Conservation (phyloP, 257 asterid species). For the Mitragyna speciosa region DNA sequence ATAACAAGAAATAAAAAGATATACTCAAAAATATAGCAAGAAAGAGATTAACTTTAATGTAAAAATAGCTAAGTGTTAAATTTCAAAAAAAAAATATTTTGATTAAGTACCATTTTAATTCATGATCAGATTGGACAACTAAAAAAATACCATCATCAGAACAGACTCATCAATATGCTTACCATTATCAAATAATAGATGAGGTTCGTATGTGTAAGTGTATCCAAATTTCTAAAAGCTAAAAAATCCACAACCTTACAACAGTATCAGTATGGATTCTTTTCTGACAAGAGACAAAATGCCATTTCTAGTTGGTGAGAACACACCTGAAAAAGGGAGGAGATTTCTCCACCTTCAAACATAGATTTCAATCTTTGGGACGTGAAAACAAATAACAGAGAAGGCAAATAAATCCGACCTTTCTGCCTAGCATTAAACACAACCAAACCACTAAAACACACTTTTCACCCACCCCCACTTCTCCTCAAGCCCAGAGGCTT, state of each 20-base stretch:
- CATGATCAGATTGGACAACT: conserved; percentile 12
- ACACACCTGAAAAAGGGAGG: not conserved
- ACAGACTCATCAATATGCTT: conserved; percentile 11
- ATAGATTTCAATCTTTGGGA: not conserved
- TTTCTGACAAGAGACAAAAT: not conserved
- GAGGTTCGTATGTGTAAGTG: not conserved
- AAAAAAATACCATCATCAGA: conserved; percentile 1
- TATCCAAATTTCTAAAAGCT: not conserved
- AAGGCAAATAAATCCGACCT: conserved; percentile 8
- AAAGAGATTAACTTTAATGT: not conserved
- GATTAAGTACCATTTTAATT: not conserved
- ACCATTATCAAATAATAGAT: not conserved
- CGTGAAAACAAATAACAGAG: not conserved
- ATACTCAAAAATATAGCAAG: not conserved
- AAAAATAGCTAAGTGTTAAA: conserved; percentile 2
- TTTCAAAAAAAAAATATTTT: not conserved
- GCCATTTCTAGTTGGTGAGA: conserved; percentile 5
- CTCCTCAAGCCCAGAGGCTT: not conserved
- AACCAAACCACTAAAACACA: not conserved
- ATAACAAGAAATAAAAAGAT: conserved; percentile 9
- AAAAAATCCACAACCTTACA: conserved; percentile 1
- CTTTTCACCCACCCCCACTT: not conserved
- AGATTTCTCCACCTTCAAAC: not conserved
- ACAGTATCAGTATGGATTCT: not conserved
- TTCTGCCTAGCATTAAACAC: not conserved